These are phyloP conservation scores for Termitomyces sp. DNA, from an alignment of 768 basidiomycete genomes.

Conservation along the genomic window DNA sequence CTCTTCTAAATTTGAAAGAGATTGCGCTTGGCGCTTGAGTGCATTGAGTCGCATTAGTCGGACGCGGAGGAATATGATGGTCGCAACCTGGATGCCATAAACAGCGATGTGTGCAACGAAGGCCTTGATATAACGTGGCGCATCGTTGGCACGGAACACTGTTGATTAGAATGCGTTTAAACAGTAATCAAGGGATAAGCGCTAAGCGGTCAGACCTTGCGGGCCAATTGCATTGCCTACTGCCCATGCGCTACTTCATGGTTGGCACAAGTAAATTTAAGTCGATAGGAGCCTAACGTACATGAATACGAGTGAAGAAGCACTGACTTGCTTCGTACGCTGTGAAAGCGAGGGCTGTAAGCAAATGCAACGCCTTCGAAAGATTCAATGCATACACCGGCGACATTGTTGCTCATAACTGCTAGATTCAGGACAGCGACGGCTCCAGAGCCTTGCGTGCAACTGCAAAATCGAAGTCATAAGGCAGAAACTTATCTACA, in stretches of 20 bases:
- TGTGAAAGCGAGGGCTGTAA: constrained; percentile 3
- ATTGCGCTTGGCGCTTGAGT: constrained; percentile 31
- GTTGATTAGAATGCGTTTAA: background rate
- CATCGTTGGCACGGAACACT: constrained; percentile 41
- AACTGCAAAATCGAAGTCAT: constrained; percentile 20
- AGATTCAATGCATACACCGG: constrained; percentile 24
- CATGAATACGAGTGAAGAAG: constrained; percentile 43
- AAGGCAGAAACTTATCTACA: background rate
- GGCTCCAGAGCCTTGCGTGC: constrained; percentile 41
- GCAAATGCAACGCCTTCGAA: background rate
- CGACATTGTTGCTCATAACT: constrained; percentile 41
- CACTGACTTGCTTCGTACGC: constrained; percentile 45
- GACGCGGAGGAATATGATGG: constrained; percentile 32
- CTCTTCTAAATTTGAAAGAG: background rate
- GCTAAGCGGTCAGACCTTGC: constrained; percentile 24
- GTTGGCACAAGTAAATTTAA: background rate
- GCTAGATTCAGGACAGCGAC: constrained; percentile 41
- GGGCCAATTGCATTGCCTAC: constrained; percentile 44
- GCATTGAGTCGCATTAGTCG: constrained; percentile 37
- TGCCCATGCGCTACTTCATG: constrained; percentile 36
- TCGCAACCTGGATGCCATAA: constrained; percentile 36
- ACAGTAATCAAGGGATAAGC: background rate
- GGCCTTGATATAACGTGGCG: constrained; percentile 40
- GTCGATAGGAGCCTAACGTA: constrained; percentile 11
- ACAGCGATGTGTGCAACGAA: constrained; percentile 41